These are phyloP conservation scores for Mycena galopus DNA, from an alignment of 768 basidiomycete genomes.

Conservation along the genomic window DNA sequence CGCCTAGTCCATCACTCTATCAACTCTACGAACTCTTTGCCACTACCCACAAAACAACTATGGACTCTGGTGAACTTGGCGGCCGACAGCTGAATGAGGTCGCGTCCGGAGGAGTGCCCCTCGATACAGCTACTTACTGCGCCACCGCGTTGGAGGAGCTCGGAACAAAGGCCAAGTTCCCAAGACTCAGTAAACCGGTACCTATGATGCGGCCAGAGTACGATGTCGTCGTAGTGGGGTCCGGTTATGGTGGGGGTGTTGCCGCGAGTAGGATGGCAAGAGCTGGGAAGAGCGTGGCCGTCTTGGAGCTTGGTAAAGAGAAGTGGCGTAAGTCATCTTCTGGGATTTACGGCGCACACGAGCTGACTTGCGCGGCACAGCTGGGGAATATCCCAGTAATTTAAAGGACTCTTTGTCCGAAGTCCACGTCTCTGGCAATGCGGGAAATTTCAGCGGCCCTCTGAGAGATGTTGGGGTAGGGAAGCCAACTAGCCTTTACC, in stretches of 20 bases:
- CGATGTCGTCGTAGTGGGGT: conserved; percentile 38
- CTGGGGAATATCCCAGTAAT: conserved; percentile 36
- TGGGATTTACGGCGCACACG: not conserved
- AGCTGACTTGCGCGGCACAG: conserved; percentile 10
- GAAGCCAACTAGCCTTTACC: conserved; percentile 33
- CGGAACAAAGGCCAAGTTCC: conserved; percentile 10
- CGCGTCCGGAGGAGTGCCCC: conserved; percentile 1
- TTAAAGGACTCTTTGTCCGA: conserved; percentile 21
- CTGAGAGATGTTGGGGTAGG: conserved; percentile 28
- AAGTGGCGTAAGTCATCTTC: conserved; percentile 32
- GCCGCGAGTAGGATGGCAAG: conserved; percentile 38
- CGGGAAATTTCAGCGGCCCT: conserved; percentile 18
- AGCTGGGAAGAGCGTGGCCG: conserved; percentile 34
- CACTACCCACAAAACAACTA: not conserved
- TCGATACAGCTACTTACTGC: not conserved
- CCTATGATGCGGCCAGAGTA: conserved; percentile 36
- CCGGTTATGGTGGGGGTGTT: conserved; percentile 39
- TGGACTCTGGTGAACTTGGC: not conserved
- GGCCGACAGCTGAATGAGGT: not conserved
- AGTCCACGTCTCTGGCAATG: conserved; percentile 33
- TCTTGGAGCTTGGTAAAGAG: conserved; percentile 38
- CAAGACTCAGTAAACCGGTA: conserved; percentile 34
- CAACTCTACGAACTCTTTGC: not conserved
- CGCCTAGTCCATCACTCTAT: no score
- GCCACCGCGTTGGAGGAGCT: not conserved